phyloP scores from a whole-genome alignment of 495 filamentous ascomycete genomes.

The Elasticomyces elasticus region DNA sequence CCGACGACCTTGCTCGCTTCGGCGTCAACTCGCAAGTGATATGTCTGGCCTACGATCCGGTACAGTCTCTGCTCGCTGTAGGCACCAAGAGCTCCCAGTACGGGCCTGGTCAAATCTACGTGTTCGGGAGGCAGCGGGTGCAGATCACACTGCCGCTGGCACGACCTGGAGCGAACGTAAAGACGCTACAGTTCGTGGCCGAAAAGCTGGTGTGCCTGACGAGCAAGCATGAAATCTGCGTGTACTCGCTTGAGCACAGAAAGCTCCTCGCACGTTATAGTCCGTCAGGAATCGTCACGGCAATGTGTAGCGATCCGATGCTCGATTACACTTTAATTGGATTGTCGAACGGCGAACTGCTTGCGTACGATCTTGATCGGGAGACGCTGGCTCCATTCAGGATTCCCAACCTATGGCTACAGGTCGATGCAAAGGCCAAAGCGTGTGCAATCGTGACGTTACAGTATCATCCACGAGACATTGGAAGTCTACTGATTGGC shows the following conservation, averaged over 20 bases:
- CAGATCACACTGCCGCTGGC: constrained; percentile 55
- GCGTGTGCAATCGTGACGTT: constrained; percentile 59
- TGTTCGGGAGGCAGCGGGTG: constrained; percentile 80
- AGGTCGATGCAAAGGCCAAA: constrained; percentile 48
- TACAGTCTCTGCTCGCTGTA: constrained; percentile 88
- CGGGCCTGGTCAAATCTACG: constrained; percentile 72
- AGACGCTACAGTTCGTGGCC: constrained; percentile 61
- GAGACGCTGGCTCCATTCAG: constrained; percentile 62
- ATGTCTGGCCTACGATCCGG: constrained; percentile 75
- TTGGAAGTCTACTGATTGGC: constrained; percentile 81
- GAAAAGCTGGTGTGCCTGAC: constrained; percentile 77
- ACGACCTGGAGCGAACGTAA: constrained; percentile 53
- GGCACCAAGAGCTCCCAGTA: constrained; percentile 72
- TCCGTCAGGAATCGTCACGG: constrained; percentile 60
- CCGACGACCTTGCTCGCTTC: constrained; percentile 76
- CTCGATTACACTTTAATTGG: constrained; percentile 74
- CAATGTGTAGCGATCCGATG: constrained; percentile 69
- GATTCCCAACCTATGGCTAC: constrained; percentile 75
- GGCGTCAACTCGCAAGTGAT: constrained; percentile 80
- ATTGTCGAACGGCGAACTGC: constrained; percentile 54
- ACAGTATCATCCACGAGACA: constrained; percentile 79
- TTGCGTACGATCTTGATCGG: constrained; percentile 84
- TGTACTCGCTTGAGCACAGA: constrained; percentile 64
- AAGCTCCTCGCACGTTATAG: constrained; percentile 52
- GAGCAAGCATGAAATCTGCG: constrained; percentile 65